Conservation (phyloP, 2,329 filamentous ascomycete genomes). For the Tricladium varicosporioides region DNA sequence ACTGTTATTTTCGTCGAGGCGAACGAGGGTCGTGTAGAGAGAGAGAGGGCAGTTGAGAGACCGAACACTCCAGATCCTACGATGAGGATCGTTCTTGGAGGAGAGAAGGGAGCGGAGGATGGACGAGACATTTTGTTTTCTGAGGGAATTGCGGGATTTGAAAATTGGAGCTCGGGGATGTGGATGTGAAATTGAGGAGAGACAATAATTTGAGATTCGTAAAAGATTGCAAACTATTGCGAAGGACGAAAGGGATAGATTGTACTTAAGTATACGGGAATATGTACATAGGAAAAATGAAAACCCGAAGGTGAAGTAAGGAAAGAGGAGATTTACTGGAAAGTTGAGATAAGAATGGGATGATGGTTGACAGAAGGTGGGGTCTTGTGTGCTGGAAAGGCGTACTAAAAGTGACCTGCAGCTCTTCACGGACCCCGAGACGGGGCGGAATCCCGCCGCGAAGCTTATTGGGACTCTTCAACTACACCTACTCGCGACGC, state of each 20-base stretch:
- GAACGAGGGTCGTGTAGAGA: constrained; percentile 61
- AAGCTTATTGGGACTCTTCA: not conserved
- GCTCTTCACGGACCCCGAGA: not conserved
- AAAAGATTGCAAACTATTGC: not conserved
- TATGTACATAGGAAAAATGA: not conserved
- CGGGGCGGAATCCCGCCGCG: not conserved
- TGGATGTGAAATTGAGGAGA: not conserved
- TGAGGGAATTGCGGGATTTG: not conserved
- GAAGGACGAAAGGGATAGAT: not conserved
- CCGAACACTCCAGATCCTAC: constrained; percentile 60
- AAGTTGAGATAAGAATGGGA: not conserved
- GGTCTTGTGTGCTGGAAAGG: not conserved
- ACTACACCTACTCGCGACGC: not conserved
- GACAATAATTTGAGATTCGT: not conserved
- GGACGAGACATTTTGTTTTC: constrained; percentile 5
- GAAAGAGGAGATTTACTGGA: not conserved
- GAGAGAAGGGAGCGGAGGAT: constrained; percentile 9
- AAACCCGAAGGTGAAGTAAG: not conserved
- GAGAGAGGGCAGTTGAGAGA: constrained; percentile 65
- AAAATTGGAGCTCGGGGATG: not conserved
- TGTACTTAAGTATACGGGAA: not conserved
- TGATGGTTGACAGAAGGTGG: not conserved
- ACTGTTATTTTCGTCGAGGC: constrained; percentile 52
- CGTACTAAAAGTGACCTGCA: not conserved
- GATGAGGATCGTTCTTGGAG: constrained; percentile 58